Conservation (phyloP, 2,329 filamentous ascomycete species). For the Colletotrichum paranaense region DNA sequence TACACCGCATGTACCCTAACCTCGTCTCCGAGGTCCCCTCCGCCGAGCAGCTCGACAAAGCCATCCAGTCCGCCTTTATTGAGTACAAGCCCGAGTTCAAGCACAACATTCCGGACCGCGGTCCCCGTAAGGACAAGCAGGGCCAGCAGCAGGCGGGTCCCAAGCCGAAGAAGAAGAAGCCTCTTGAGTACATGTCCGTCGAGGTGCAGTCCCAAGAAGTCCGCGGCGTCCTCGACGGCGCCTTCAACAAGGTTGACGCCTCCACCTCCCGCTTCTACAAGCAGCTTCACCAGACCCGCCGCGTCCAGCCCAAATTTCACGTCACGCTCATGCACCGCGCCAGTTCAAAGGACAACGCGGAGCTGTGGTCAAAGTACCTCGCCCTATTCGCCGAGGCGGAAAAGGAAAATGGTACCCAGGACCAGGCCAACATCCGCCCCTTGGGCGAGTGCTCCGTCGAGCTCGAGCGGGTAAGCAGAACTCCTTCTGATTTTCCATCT, state of each 20-base stretch:
- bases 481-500: not conserved
- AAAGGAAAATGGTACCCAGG: slow-evolving; percentile 45
- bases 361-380: slow-evolving; percentile 81
- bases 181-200: slow-evolving; percentile 68
- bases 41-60: slow-evolving; percentile 79
- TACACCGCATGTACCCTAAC: slow-evolving; percentile 83
- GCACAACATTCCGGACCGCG: slow-evolving; percentile 76
- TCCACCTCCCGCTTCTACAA: slow-evolving; percentile 76
- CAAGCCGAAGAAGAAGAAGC: slow-evolving; percentile 56
- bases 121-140: slow-evolving; percentile 50
- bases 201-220: slow-evolving; percentile 56
- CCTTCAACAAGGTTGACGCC: slow-evolving; percentile 65
- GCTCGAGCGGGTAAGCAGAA: slow-evolving; percentile 65
- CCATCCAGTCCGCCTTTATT: slow-evolving; percentile 79
- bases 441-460: slow-evolving; percentile 74
- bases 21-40: slow-evolving; percentile 79
- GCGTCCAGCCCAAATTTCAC: slow-evolving; percentile 89
- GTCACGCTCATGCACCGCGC: slow-evolving; percentile 92
- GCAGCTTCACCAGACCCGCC: slow-evolving; percentile 77
- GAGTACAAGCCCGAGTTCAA: slow-evolving; percentile 82
- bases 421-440: slow-evolving; percentile 46
- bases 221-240: slow-evolving; percentile 70
- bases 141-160: slow-evolving; percentile 21
- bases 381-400: slow-evolving; percentile 63
- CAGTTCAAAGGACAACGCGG: slow-evolving; percentile 66